These are phyloP conservation scores for Penicillium brevicompactum DNA, from an alignment of 2,329 filamentous ascomycete species.

Conservation along the genomic window DNA sequence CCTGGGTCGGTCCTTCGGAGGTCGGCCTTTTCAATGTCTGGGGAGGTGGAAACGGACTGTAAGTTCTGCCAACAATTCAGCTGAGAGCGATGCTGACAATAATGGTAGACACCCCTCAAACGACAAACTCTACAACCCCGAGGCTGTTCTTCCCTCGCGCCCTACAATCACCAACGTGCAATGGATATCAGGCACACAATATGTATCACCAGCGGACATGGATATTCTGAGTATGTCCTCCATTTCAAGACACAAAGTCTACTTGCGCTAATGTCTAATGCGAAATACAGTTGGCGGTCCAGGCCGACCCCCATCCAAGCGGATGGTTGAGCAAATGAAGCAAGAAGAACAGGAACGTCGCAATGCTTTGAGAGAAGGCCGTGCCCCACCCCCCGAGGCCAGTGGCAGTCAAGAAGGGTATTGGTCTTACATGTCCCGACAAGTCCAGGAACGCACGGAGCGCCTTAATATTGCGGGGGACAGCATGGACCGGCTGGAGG, in stretches of 20 bases:
- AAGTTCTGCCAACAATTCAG: conserved; percentile 39
- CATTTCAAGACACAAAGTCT: too few species aligned
- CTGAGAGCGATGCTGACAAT: conserved; percentile 17
- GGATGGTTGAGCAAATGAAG: conserved; percentile 78
- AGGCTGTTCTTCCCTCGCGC: conserved; percentile 71
- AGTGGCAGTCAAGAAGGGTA: conserved; percentile 63
- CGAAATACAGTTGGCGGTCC: conserved; percentile 69
- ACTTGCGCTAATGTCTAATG: conserved; percentile 4
- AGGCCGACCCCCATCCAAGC: conserved; percentile 82
- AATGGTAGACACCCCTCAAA: conserved; percentile 48
- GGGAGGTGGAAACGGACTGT: conserved; percentile 69
- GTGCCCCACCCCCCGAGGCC: conserved; percentile 28
- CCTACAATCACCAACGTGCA: conserved; percentile 94
- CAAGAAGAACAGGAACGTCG: conserved; percentile 67
- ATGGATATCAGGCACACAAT: conserved; percentile 95
- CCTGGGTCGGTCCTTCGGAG: conserved; percentile 87
- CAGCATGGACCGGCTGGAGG: conserved; percentile 77
- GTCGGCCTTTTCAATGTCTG: conserved; percentile 81
- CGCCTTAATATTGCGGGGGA: conserved; percentile 81
- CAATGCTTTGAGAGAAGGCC: conserved; percentile 40
- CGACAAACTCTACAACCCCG: conserved; percentile 80
- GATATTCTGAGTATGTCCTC: conserved; percentile 69
- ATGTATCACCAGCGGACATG: conserved; percentile 82
- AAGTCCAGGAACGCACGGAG: conserved; percentile 88
- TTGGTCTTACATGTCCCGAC: conserved; percentile 78